Evolutionary conservation across 768 basidiomycete species (phyloP).

Genomic region (Vishniacozyma victoriae): DNA sequence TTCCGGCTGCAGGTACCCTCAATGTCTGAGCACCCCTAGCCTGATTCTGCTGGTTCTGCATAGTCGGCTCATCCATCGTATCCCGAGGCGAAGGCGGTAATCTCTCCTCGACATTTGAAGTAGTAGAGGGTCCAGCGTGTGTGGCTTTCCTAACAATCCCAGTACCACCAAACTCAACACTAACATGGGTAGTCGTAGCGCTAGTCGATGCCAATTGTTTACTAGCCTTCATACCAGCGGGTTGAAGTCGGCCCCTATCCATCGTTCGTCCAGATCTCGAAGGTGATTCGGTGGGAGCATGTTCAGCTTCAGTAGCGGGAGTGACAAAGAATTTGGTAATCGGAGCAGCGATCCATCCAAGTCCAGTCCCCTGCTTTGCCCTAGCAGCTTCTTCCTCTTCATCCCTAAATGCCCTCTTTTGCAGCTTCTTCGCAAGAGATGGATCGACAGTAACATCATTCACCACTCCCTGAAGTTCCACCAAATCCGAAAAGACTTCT

Average conservation of each 20-base stretch:
- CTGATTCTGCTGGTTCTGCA: background rate
- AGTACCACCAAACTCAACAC: slow-evolving; percentile 84
- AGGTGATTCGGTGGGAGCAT: background rate
- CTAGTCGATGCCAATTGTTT: slow-evolving; percentile 79
- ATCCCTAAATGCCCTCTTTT: slow-evolving; percentile 50
- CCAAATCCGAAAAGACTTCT: slow-evolving; percentile 76
- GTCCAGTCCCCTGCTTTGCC: slow-evolving; percentile 15
- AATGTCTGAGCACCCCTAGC: slow-evolving; percentile 8
- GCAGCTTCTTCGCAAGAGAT: slow-evolving; percentile 60
- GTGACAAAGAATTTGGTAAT: slow-evolving; percentile 71
- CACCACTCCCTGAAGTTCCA: slow-evolving; percentile 69
- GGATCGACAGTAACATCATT: slow-evolving; percentile 92
- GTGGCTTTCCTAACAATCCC: slow-evolving; percentile 55
- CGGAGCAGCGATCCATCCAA: slow-evolving; percentile 72
- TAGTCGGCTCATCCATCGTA: background rate
- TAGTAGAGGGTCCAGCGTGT: slow-evolving; percentile 7
- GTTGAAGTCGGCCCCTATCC: slow-evolving; percentile 28
- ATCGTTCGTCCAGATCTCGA: slow-evolving; percentile 2
- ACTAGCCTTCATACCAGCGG: slow-evolving; percentile 52
- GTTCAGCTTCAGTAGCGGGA: slow-evolving; percentile 27
- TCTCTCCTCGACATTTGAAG: slow-evolving; percentile 1
- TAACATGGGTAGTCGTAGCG: slow-evolving; percentile 85
- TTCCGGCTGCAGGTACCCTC: too few species aligned
- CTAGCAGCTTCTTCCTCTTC: slow-evolving; percentile 43
- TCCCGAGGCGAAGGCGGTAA: slow-evolving; percentile 12